phyloP scores from a whole-genome alignment of 1,284 basidiomycete species.

The Austroboletus novae-zelandiae region DNA sequence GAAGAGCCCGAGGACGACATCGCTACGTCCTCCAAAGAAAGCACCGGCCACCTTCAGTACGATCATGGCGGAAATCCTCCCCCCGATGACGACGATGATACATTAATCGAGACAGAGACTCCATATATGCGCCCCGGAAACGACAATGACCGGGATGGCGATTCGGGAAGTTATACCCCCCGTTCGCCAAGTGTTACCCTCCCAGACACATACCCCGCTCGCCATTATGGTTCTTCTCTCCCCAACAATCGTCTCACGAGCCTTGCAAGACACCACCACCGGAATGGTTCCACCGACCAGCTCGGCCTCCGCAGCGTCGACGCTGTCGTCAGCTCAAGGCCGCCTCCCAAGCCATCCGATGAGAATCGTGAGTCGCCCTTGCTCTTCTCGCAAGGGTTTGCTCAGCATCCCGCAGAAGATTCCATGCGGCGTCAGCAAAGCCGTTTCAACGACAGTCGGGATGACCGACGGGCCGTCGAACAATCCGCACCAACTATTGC shows the following conservation, averaged over 20 bases:
- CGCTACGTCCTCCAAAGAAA: conserved; percentile 32
- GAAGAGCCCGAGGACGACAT: conserved; percentile 72
- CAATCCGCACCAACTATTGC: conserved; percentile 9
- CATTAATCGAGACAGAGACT: conserved; percentile 43
- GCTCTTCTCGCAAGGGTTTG: conserved; percentile 3
- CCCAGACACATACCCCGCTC: conserved; percentile 41
- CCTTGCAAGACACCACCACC: conserved; percentile 32
- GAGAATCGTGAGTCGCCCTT: conserved; percentile 27
- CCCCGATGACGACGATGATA: conserved; percentile 50
- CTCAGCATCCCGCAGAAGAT: conserved; percentile 22
- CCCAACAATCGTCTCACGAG: conserved; percentile 23
- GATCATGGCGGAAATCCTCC: conserved; percentile 33
- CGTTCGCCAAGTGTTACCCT: conserved; percentile 63
- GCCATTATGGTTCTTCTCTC: conserved; percentile 21
- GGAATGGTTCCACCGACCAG: conserved; percentile 54
- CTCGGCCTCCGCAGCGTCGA: conserved; percentile 59
- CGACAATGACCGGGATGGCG: conserved; percentile 32
- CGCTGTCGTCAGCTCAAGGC: conserved; percentile 48
- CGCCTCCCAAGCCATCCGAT: conserved; percentile 31
- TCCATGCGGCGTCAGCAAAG: conserved; percentile 18
- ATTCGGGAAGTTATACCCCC: conserved; percentile 56
- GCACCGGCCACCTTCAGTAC: conserved; percentile 19
- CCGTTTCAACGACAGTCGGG: conserved; percentile 18
- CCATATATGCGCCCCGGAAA: conserved; percentile 32
- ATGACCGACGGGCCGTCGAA: conserved; percentile 20